phyloP scores from a whole-genome alignment of 148 eudicot genomes.

The Suaeda aralocaspica region DNA sequence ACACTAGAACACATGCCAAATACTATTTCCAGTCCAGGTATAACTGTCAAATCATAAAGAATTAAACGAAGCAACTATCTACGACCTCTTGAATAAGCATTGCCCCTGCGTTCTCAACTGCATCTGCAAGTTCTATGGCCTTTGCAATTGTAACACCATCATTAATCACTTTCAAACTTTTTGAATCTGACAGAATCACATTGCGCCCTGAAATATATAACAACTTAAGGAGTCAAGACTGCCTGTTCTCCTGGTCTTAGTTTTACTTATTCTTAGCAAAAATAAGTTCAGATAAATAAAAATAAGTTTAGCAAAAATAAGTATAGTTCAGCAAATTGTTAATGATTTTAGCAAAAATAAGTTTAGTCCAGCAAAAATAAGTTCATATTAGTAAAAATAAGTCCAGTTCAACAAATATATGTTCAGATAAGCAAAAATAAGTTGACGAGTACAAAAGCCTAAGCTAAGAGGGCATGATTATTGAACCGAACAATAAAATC shows the following conservation, averaged over 20 bases:
- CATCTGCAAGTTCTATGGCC: constrained; percentile 83
- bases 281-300: too few species aligned
- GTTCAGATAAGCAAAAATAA: too few species aligned
- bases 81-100: constrained; percentile 75
- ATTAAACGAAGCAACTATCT: constrained; percentile 17
- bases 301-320: too few species aligned
- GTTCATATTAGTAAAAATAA: too few species aligned
- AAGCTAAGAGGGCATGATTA: background rate
- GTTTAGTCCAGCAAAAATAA: too few species aligned
- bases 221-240: too few species aligned
- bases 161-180: constrained; percentile 70
- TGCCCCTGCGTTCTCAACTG: constrained; percentile 84
- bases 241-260: too few species aligned
- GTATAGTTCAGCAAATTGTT: too few species aligned
- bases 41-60: constrained; percentile 1
- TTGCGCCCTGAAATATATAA: constrained; percentile 68
- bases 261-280: too few species aligned
- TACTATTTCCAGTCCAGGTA: constrained; percentile 20
- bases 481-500: background rate
- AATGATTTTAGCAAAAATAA: too few species aligned
- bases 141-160: constrained; percentile 89
- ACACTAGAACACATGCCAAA: constrained; percentile 28
- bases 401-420: too few species aligned
- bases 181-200: constrained; percentile 78
- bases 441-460: too few species aligned